Percentiles rank a stretch among this genome's conserved stretches.
These are phyloP conservation scores for Psidium friedrichsthalianum DNA, from an alignment of 345 rosid genomes.

Conservation along the genomic window DNA sequence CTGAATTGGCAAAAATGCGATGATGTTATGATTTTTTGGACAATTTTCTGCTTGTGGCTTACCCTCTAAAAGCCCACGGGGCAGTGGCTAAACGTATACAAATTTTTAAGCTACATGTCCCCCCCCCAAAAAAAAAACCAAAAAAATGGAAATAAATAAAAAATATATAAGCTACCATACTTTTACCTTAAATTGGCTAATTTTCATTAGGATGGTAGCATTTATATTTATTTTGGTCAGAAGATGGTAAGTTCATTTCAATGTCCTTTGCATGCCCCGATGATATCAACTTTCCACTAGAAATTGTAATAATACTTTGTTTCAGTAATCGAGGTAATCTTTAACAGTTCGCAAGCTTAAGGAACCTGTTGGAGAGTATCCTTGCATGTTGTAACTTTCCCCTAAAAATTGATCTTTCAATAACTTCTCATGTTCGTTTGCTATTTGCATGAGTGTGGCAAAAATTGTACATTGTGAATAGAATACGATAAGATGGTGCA, in stretches of 20 bases:
- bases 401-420: fast-evolving
- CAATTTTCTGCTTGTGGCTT: neutral
- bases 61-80: neutral
- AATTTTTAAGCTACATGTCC: too few relatives aligned
- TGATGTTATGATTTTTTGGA: too few relatives aligned
- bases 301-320: neutral
- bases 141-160: too few relatives aligned
- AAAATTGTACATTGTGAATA: too few relatives aligned
- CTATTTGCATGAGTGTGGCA: too few relatives aligned
- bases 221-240: too few relatives aligned
- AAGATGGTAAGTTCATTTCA: neutral
- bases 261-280: neutral
- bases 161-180: too few relatives aligned
- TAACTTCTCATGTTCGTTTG: neutral
- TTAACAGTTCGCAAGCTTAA: neutral
- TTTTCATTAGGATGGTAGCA: neutral
- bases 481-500: fast-evolving
- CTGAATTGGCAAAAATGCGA: too few relatives aligned
- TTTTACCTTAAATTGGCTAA: neutral
- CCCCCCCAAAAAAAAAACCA: too few relatives aligned
- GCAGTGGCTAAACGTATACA: too few relatives aligned
- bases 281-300: neutral
- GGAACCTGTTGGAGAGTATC: fast-evolving
- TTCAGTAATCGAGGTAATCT: fast-evolving
- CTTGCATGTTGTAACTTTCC: fast-evolving